Percentiles rank a stretch among this genome's conserved stretches.
phyloP scores from a whole-genome alignment of 176 grass and related monocot genomes.

The Triticum dicoccoides region DNA sequence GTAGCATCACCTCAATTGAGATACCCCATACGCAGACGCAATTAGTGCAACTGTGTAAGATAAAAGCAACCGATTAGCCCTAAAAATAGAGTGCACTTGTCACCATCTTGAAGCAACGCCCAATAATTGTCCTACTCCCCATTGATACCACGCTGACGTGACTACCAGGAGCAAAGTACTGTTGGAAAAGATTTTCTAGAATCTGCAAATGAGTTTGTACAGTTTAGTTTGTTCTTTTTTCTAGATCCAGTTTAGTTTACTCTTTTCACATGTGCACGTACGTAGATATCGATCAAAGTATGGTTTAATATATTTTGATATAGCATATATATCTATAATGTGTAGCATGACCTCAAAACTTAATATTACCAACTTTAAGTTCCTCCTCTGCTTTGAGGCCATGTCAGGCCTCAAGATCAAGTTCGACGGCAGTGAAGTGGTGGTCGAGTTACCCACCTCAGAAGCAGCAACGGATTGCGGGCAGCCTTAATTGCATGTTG shows the following conservation, averaged over 20 bases:
- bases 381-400: too few species aligned
- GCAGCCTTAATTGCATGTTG: too few species aligned
- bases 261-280: not conserved
- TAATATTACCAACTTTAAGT: too few species aligned
- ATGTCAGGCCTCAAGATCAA: too few species aligned
- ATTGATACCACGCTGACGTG: not conserved
- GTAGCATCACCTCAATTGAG: conserved; percentile 26
- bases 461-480: too few species aligned
- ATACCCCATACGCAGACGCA: conserved; percentile 10
- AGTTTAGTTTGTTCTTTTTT: not conserved
- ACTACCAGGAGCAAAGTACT: not conserved
- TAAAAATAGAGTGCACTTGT: conserved; percentile 26
- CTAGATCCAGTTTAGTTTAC: not conserved
- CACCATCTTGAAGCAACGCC: not conserved
- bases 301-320: too few species aligned
- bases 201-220: not conserved
- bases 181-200: not conserved
- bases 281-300: too few species aligned
- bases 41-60: not conserved
- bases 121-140: conserved; percentile 16
- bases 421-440: too few species aligned
- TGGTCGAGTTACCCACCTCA: too few species aligned
- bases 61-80: not conserved
- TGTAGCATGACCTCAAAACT: too few species aligned
- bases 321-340: too few species aligned